Percentiles rank a stretch among this genome's conserved stretches.
phyloP scores from a whole-genome alignment of 1,139 yeast genomes.

The Nematodospora anomalae region DNA sequence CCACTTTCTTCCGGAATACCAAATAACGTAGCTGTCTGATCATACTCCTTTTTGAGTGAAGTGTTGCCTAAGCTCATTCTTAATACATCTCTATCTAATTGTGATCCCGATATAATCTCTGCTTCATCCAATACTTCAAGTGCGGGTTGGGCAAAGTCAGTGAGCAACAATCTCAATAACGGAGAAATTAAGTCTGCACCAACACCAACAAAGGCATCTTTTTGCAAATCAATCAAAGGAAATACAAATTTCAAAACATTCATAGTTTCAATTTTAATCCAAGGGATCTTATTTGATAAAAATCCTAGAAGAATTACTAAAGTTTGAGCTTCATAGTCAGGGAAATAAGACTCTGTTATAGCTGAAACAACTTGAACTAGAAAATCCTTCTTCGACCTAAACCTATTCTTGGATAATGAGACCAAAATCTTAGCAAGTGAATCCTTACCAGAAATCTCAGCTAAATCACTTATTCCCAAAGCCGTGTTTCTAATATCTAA shows the following conservation, averaged over 20 bases:
- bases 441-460: conserved; percentile 55
- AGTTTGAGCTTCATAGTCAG: conserved; percentile 71
- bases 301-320: conserved; percentile 76
- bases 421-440: conserved; percentile 71
- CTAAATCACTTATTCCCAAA: conserved; percentile 55
- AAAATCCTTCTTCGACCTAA: conserved; percentile 87
- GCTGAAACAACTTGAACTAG: conserved; percentile 76
- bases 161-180: conserved; percentile 71
- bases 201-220: conserved; percentile 81
- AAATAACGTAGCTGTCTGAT: conserved; percentile 82
- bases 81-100: conserved; percentile 85
- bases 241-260: conserved; percentile 70
- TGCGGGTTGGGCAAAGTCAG: conserved; percentile 87
- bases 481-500: conserved; percentile 62
- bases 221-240: conserved; percentile 72
- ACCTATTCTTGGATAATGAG: conserved; percentile 74
- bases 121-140: conserved; percentile 88
- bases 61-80: conserved; percentile 89
- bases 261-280: conserved; percentile 83
- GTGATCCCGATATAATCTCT: conserved; percentile 82
- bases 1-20: conserved; percentile 98
- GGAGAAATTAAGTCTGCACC: conserved; percentile 97
- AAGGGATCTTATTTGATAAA: conserved; percentile 68
- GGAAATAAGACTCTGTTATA: conserved; percentile 67
- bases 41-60: conserved; percentile 76